These are phyloP conservation scores for Umbelopsis isabellina DNA, from an alignment of 192 early-diverging fungal species.

Conservation along the genomic window DNA sequence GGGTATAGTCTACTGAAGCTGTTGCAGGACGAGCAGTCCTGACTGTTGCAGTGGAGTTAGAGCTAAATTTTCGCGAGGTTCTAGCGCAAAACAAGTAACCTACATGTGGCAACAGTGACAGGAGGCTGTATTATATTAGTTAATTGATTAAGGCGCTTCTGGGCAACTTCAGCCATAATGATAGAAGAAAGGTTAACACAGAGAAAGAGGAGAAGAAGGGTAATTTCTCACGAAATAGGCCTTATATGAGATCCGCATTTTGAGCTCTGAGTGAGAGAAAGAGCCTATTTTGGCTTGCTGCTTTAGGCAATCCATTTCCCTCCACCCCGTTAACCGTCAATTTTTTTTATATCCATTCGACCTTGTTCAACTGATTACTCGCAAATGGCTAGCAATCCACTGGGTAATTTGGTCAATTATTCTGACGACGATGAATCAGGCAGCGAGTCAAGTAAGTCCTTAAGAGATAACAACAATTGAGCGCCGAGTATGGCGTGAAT, in stretches of 20 bases:
- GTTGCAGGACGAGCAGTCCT: neutral
- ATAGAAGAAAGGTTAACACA: no score
- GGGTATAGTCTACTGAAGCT: slow-evolving; percentile 26
- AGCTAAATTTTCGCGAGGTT: neutral
- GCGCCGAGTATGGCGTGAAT: neutral
- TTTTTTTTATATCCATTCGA: no score
- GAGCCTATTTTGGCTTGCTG: no score
- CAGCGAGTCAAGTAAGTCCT: neutral
- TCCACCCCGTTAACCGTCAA: no score
- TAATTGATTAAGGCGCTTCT: neutral
- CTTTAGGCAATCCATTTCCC: no score
- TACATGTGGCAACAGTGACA: neutral
- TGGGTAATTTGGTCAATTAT: slow-evolving; percentile 32
- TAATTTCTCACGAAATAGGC: no score
- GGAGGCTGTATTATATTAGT: neutral
- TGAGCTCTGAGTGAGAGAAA: no score
- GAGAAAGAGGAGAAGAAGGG: no score
- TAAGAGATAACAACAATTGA: no score
- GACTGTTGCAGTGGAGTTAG: neutral
- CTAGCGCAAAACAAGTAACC: neutral
- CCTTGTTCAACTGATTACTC: no score
- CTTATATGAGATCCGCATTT: no score
- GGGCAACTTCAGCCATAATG: neutral
- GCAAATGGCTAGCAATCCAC: slow-evolving; percentile 2
- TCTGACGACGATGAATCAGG: slow-evolving; percentile 35